Base-by-base conservation (phyloP, 257 asterid genomes). In the Ocimum tenuiflorum region DNA sequence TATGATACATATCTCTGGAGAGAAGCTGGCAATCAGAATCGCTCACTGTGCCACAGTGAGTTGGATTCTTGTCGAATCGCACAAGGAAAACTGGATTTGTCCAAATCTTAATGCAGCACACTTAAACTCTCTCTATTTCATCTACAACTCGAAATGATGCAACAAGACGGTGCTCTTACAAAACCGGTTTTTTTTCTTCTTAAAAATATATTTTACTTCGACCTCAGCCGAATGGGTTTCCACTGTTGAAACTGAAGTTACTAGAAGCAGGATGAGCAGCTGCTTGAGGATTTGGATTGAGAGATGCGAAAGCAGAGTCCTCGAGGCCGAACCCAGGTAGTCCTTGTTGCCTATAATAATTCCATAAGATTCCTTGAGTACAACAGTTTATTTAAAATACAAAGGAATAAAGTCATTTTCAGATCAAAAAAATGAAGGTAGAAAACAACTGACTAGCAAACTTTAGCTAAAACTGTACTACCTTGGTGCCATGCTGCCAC, bases 141-240 rank as follows among this genome's bases (percentile, higher is more conserved):
- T 68, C 75, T 19, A 68, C 63, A 60, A 53, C 17, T 31, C 4
- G 56, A 60, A 47, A 74, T 60, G 75, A 75, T 70, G 81, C 82
- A 75, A 73, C 75, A 56, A 75, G 73, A 73, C 31, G 73, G 69
- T 68, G 80, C 80, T 60, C 53, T 17, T 59, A 46, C 45, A 35
- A 8, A 62, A 57, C 51, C 33, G 17, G 22, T 46, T 69, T 10
- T 27, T 20, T 15, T 55, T 65, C 14, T 57, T 15, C 31, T 27
- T 17, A 9, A 1, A 9, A 35, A 17, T 9, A 15, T 59, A 7
- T 41, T 19, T 58, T 19, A 59, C 65, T 54, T 52, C 33, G 7
- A 52, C n/a, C 61, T 78, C 81, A 91, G 31, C 98, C 95, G 33
- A 91, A 91, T 53, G 98, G 98, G 77, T 91, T 91, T 68, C 95